Conservation (phyloP, 2,329 filamentous ascomycete species). For the Phaeosphaeria sp. region DNA sequence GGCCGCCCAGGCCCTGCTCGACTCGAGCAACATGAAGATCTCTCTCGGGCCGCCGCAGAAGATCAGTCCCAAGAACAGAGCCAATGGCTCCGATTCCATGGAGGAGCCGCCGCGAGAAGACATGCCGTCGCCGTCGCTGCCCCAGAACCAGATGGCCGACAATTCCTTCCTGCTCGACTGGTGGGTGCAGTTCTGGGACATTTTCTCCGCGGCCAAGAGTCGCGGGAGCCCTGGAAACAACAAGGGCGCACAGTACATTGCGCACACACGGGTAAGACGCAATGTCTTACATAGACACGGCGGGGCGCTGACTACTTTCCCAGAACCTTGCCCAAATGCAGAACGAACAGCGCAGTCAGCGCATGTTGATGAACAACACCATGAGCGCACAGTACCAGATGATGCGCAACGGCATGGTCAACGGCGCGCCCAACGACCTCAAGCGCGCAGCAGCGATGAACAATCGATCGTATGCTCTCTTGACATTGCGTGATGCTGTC, state of each 20-base stretch:
- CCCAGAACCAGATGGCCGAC: slow-evolving; percentile 65
- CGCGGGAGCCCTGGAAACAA: slow-evolving; percentile 42
- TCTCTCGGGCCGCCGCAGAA: slow-evolving; percentile 65
- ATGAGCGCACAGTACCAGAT: slow-evolving; percentile 59
- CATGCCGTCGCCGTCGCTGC: slow-evolving; percentile 76
- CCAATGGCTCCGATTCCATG: slow-evolving; percentile 73
- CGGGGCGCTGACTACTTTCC: slow-evolving; percentile 23
- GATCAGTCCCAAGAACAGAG: slow-evolving; percentile 69
- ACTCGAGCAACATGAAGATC: slow-evolving; percentile 60
- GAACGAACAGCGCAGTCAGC: slow-evolving; percentile 70
- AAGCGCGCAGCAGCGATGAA: slow-evolving; percentile 81
- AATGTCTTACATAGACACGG: not conserved
- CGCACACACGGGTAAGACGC: slow-evolving; percentile 77
- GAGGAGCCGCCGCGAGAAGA: slow-evolving; percentile 94
- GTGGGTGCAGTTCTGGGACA: slow-evolving; percentile 98
- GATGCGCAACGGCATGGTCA: slow-evolving; percentile 69
- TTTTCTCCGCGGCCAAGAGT: slow-evolving; percentile 82
- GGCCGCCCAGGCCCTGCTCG: slow-evolving; percentile 71
- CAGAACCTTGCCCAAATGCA: slow-evolving; percentile 74
- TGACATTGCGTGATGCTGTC: not conserved
- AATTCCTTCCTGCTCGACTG: slow-evolving; percentile 94
- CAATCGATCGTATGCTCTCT: slow-evolving; percentile 69
- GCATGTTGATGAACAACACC: slow-evolving; percentile 73
- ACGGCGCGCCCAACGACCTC: slow-evolving; percentile 67
- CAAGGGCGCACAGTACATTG: slow-evolving; percentile 72